A percentile compares a stretch with the other conserved stretches of the same genome.
phyloP scores from a whole-genome alignment of 148 eudicot species.

The Amaranthus palmeri region DNA sequence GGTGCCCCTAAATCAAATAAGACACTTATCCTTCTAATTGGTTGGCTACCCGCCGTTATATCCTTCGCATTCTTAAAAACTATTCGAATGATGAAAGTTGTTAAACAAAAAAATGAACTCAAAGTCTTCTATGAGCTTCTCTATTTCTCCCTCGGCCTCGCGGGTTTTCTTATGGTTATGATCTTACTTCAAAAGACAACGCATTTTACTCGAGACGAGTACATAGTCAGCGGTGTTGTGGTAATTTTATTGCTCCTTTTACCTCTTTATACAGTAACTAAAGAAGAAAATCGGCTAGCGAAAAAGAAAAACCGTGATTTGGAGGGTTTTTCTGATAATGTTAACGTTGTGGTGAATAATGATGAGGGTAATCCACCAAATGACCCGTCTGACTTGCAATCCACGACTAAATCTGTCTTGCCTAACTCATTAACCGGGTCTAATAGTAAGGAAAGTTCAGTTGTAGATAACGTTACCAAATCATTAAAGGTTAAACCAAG shows the following conservation, averaged over 20 bases:
- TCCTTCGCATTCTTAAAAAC: conserved; percentile 33
- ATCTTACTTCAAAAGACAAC: conserved; percentile 27
- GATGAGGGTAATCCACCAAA: background rate
- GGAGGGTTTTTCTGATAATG: conserved; percentile 1
- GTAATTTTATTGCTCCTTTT: conserved; percentile 25
- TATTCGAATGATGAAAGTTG: conserved; percentile 29
- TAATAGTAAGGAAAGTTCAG: too few species aligned
- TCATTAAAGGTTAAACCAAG: background rate
- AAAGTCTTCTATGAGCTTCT: conserved; percentile 38
- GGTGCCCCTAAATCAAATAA: conserved; percentile 20
- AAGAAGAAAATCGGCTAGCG: conserved; percentile 25
- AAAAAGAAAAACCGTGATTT: background rate
- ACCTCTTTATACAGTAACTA: conserved; percentile 29
- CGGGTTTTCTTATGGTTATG: conserved; percentile 33
- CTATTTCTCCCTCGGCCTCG: conserved; percentile 36
- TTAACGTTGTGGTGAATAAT: conserved; percentile 1
- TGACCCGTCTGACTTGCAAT: background rate
- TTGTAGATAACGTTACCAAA: too few species aligned
- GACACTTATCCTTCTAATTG: conserved; percentile 32
- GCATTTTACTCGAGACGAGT: conserved; percentile 19
- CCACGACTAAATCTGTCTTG: too few species aligned
- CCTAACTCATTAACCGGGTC: too few species aligned
- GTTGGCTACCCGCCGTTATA: conserved; percentile 33
- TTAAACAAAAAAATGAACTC: conserved; percentile 20
- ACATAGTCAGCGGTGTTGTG: conserved; percentile 21